Evolutionary conservation across 352 stramenopile species (phyloP).

Genomic region (Globisporangium alternatum): DNA sequence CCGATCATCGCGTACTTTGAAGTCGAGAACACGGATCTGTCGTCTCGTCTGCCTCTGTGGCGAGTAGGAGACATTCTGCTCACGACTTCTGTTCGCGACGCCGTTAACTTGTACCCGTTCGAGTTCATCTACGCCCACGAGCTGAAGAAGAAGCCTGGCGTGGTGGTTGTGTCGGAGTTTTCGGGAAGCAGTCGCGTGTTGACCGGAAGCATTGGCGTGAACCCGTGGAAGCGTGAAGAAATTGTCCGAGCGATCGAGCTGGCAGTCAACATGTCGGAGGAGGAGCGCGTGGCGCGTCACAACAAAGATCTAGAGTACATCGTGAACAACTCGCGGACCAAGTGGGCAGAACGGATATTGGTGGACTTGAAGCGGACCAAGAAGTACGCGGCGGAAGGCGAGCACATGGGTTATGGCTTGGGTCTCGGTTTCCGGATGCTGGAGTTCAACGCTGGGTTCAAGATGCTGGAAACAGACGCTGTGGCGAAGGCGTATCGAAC

Average conservation of each 20-base stretch:
- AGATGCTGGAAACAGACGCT: slow-evolving; percentile 89
- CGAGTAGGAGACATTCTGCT: slow-evolving; percentile 68
- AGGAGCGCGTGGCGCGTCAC: slow-evolving; percentile 70
- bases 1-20: slow-evolving; percentile 69
- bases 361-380: slow-evolving; percentile 96
- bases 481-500: slow-evolving; percentile 89
- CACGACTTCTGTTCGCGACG: slow-evolving; percentile 76
- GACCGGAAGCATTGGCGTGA: slow-evolving; percentile 95
- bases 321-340: slow-evolving; percentile 92
- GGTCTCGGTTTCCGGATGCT: slow-evolving; percentile 96
- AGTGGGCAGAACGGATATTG: slow-evolving; percentile 97
- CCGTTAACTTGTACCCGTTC: slow-evolving; percentile 83
- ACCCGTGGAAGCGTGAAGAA: slow-evolving; percentile 96
- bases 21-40: slow-evolving; percentile 81
- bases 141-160: slow-evolving; percentile 67
- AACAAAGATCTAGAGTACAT: slow-evolving; percentile 92
- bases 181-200: slow-evolving; percentile 96
- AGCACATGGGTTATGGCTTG: slow-evolving; percentile 93
- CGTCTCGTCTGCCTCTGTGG: slow-evolving; percentile 70
- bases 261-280: slow-evolving; percentile 67
- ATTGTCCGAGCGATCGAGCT: slow-evolving; percentile 71
- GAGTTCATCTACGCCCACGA: slow-evolving; percentile 87
- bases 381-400: slow-evolving; percentile 83
- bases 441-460: slow-evolving; percentile 96
- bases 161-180: slow-evolving; percentile 98